phyloP scores from a whole-genome alignment of 192 early-diverging fungal genomes.

The Spizellomyces sp. region DNA sequence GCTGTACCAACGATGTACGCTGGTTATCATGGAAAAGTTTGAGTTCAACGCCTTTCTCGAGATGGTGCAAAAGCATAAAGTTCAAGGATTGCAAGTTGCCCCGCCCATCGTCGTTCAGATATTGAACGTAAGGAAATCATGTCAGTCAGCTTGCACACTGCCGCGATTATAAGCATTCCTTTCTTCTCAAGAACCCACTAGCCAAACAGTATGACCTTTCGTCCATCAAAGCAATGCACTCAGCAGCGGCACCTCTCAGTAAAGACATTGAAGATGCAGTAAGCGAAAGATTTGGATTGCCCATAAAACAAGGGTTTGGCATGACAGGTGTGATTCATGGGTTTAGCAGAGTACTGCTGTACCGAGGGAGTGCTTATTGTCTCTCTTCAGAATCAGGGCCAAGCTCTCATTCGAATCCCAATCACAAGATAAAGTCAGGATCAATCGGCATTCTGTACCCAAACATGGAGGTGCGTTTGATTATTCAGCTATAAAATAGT shows the following conservation, averaged over 20 bases:
- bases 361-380: no score
- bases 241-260: conserved; percentile 81
- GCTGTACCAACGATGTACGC: conserved; percentile 50
- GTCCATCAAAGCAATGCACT: conserved; percentile 61
- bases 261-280: conserved; percentile 65
- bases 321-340: conserved; percentile 65
- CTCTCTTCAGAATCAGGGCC: no score
- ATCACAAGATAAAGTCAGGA: conserved; percentile 33
- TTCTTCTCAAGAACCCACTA: conserved; percentile 73
- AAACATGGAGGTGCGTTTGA: conserved; percentile 70
- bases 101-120: conserved; percentile 60
- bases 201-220: conserved; percentile 73
- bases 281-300: conserved; percentile 48
- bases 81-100: conserved; percentile 52
- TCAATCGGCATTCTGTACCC: conserved; percentile 73
- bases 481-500: conserved; percentile 29
- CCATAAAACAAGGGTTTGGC: conserved; percentile 69
- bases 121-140: no score
- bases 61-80: conserved; percentile 70
- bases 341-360: no score
- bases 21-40: conserved; percentile 81
- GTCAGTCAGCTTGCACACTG: no score
- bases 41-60: conserved; percentile 62
- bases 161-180: conserved; percentile 37
- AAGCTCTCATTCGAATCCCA: conserved; percentile 42